Evolutionary conservation across 257 asterid species (phyloP), one percentile per base, ranked within the genome.

Genomic region (Gardenia jasminoides): DNA sequence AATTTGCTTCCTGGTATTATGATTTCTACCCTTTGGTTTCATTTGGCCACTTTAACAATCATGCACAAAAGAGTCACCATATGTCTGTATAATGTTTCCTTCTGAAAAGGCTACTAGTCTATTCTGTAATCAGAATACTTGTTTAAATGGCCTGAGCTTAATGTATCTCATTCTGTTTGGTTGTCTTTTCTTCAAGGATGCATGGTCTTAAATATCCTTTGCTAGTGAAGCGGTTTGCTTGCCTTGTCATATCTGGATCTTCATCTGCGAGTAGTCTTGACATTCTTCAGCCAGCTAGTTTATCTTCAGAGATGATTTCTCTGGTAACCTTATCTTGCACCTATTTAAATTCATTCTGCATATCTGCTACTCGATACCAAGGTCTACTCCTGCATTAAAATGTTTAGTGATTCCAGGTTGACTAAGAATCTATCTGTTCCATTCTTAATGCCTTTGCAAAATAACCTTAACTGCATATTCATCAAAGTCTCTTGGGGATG

Each of bases 141-240:
- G 76, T 54, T 48, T 43, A 20, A 67, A 59, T 39, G 41, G 22
- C 64, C 47, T 12, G 72, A 64, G 22, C 46, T 48, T 79, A 43
- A 50, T 74, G 10, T 11, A 46, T 12, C 15, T 33, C 33, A 54
- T 74, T 74, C 50, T 59, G 56, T 82, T 3, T 81, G 72, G 13
- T 30, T 41, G 65, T 69, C 43, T 36, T 58, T 70, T 71, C 81
- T 80, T 88, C 84, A 87, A 94, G 98, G 86, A 69, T 78, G 80
- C 90, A 88, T 81, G 96, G 97, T 72, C 83, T 92, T 56, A 92
- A 92, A 80, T 94, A 92, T 89, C 98, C 97, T 31, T 87, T 91
- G 78, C 84, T 92, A 10, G 90, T 87, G 82, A 94, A 94, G 89
- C 89, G 96, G 67, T 74, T 90, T 75, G 95, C 94, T 77, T 89